phyloP scores from a whole-genome alignment of 2,329 filamentous ascomycete genomes.

The Stachybotrys elegans region DNA sequence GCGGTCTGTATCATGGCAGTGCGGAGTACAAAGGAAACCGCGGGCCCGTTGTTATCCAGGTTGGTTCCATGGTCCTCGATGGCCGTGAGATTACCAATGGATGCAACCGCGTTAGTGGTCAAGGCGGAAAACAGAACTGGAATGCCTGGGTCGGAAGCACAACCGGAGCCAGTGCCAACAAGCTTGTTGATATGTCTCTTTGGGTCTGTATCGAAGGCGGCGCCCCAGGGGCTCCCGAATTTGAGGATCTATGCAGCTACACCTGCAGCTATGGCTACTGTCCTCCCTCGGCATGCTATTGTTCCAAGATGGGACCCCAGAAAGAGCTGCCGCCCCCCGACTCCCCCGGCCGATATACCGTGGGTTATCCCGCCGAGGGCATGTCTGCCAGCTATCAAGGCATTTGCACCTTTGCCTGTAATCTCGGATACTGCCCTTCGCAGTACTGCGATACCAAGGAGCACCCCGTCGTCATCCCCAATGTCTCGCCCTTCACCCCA shows the following conservation, averaged over 20 bases:
- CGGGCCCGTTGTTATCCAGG: conserved; percentile 17
- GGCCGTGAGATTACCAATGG: conserved; percentile 7
- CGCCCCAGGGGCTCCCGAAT: not conserved
- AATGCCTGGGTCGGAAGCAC: conserved; percentile 10
- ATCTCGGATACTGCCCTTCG: not conserved
- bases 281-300: not conserved
- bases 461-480: not conserved
- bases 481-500: not conserved
- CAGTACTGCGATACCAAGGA: not conserved
- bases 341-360: not conserved
- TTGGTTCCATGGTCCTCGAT: conserved; percentile 4
- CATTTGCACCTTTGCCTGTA: not conserved
- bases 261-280: not conserved
- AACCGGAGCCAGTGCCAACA: not conserved
- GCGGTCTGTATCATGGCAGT: conserved; percentile 26
- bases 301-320: not conserved
- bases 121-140: conserved; percentile 7
- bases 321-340: not conserved
- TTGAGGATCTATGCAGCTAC: not conserved
- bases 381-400: not conserved
- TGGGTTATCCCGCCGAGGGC: not conserved
- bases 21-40: conserved; percentile 15
- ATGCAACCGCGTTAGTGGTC: conserved; percentile 4
- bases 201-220: not conserved
- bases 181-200: not conserved